Evolutionary conservation across 305 asterid species (phyloP).

Genomic region (Solanum hybrid): DNA sequence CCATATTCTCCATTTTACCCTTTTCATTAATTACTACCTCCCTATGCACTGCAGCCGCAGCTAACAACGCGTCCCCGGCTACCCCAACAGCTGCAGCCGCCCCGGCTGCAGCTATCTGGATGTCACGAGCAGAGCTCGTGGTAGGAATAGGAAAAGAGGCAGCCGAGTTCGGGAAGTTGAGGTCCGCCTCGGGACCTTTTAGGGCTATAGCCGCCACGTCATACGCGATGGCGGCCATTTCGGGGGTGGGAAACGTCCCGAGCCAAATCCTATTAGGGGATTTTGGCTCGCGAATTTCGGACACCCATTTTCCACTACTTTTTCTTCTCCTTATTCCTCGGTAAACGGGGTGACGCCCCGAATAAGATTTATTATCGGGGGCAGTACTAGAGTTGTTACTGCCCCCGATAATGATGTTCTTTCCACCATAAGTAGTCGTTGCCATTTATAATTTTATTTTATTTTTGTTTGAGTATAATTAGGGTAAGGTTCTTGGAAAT

Average conservation of each 20-base stretch:
- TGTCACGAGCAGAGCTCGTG: conserved; percentile 38
- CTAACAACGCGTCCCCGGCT: conserved; percentile 18
- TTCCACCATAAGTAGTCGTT: not conserved
- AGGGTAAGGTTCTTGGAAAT: not conserved
- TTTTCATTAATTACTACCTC: not conserved
- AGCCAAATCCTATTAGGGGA: conserved; percentile 74
- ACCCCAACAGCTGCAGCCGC: conserved; percentile 29
- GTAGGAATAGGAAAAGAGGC: conserved; percentile 50
- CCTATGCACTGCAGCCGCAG: not conserved
- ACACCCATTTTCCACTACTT: conserved; percentile 67
- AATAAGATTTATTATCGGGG: not conserved
- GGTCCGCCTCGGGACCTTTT: conserved; percentile 43
- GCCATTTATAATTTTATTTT: conserved; percentile 13
- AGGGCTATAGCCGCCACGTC: conserved; percentile 76
- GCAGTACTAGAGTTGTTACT: not conserved
- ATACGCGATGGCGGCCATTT: conserved; percentile 68
- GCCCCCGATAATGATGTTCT: not conserved
- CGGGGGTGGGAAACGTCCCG: conserved; percentile 62
- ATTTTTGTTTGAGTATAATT: not conserved
- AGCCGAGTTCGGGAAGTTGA: conserved; percentile 51
- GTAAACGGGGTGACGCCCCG: conserved; percentile 38
- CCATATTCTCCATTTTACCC: not conserved
- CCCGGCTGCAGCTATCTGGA: conserved; percentile 28
- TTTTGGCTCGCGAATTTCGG: conserved; percentile 71
- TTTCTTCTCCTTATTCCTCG: conserved; percentile 58